Evolutionary conservation across 2,329 filamentous ascomycete genomes (phyloP), one percentile per base, ranked within the genome.

Genomic region (Colletotrichum sp.): DNA sequence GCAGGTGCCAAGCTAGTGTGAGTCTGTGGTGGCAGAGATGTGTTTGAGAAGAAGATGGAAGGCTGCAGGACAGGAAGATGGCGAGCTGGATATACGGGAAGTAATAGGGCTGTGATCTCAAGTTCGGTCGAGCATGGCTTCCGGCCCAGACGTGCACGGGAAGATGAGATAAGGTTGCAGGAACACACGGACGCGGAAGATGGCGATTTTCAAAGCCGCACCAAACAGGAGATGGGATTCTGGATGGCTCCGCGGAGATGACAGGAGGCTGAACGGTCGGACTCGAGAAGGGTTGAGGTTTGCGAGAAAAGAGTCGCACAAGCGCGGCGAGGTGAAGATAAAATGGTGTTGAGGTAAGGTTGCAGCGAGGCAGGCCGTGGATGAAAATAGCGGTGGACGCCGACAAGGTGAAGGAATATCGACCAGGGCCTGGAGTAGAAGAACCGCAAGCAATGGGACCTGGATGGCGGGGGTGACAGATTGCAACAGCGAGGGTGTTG

Each of bases 81-180:
- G 68, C 16, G 30, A 39, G 13, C 28, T 28, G 18, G 57, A 39
- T 44, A 21, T 55, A 36, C 18, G 5, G 16, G 10, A 18, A 39
- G 26, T 36, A 10, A 16, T 28, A 52, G 49, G 52, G 60, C n/a
- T 30, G 57, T 52, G 18, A n/a, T 52, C 8, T 44, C 65, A 69
- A 60, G 24, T 36, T 49, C 39, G 55, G 73, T 69, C 15, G 32
- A 26, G 32, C 69, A 69, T 52, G 30, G 10, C 15, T 26, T 59
- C 32, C 49, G 32, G 30, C n/a, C 21, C 64, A 36, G 34, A 57
- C 73, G 55, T 76, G 73, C 63, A 55, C 30, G 28, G 36, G 39
- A 49, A 62, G 72, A 34, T 52, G 57, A 63, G 34, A 65, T 65
- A 73, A 69, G 28, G 73, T 69, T 73, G 70, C 64, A 39, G 73